Evolutionary conservation across 1,139 yeast species (phyloP).

Genomic region (Debaryomyces sp.): DNA sequence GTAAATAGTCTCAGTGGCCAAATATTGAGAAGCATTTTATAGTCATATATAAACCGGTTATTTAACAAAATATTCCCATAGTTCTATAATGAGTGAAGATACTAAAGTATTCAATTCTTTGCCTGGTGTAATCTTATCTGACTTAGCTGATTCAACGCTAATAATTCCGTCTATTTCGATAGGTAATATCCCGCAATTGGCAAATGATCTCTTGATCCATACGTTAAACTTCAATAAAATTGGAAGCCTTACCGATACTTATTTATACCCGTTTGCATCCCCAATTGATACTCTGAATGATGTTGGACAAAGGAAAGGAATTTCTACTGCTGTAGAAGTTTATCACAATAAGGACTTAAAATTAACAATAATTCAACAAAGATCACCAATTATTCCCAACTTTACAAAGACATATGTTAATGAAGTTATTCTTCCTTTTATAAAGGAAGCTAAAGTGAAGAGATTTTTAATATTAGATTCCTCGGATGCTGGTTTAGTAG

Average conservation of each 20-base stretch:
- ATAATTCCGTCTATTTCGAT: slow-evolving; percentile 80
- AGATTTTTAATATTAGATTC: slow-evolving; percentile 69
- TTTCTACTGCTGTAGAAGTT: slow-evolving; percentile 66
- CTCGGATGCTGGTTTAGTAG: slow-evolving; percentile 61
- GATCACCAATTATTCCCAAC: slow-evolving; percentile 82
- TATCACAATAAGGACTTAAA: slow-evolving; percentile 42
- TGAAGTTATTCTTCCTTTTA: slow-evolving; percentile 56
- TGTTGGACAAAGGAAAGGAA: slow-evolving; percentile 27
- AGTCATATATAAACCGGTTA: not conserved
- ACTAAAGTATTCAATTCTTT: not conserved
- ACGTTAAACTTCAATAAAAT: slow-evolving; percentile 55
- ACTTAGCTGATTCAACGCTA: slow-evolving; percentile 29
- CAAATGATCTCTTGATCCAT: slow-evolving; percentile 73
- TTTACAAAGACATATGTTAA: slow-evolving; percentile 53
- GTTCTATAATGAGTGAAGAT: not conserved
- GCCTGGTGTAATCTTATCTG: not conserved
- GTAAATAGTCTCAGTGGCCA: slow-evolving; percentile 2
- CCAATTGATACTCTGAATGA: slow-evolving; percentile 55
- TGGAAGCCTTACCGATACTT: slow-evolving; percentile 58
- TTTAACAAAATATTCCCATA: not conserved
- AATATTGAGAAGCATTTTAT: not conserved
- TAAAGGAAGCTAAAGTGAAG: slow-evolving; percentile 39
- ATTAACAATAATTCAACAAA: slow-evolving; percentile 69
- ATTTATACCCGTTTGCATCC: slow-evolving; percentile 81
- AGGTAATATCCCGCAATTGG: slow-evolving; percentile 88